Evolutionary conservation across 371 early-diverging fungal species (phyloP), one percentile per base, ranked within the genome.

Genomic region (Mucor sp.): DNA sequence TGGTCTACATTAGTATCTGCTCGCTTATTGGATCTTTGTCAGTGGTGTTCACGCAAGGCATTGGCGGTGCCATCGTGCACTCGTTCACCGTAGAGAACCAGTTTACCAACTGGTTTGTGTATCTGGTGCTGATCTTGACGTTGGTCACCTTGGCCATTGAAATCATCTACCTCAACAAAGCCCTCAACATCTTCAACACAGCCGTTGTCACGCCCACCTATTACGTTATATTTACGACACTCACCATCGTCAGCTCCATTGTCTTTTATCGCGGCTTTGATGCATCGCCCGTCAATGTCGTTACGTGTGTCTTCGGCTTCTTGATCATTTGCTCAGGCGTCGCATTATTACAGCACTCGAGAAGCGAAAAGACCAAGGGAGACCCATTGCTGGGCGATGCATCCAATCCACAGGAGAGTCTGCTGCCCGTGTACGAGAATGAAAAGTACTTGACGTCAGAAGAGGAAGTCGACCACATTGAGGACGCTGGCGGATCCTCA

Each of bases 111-210:
- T 88, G 93, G 77, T 95, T 95, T 70, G 91, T 96, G 14, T 98
- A 94, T 66, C 70, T 95, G 17, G 91, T 96, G 37, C 78, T 91
- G 7, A 75, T 85, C 3, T 85, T 91, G 14, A 94, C 95, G 1
- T 71, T 86, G 6, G 79, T 88, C n/a, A 95, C 94, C 35, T 88
- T 95, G 30, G 72, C 94, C 33, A 87, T 92, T 6, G 96, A 97
- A 76, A 93, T 97, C 79, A 94, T 95, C 73, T 97, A 97, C 75
- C 91, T 97, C 63, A 97, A 97, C 87, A 97, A 97, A 77, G 96
- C 98, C 15, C 85, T 97, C 55, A 96, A 95, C 70, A 64, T 93
- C 47, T 97, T 96, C 79, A 93, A 93, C 63, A 95, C 97, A 17
- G 95, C 96, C 59, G 71, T 93, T 66, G 95, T 95, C 47, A 95